Evolutionary conservation across 192 early-diverging fungal genomes (phyloP), one percentile per base, ranked within the genome.

Genomic region (Chytriomyces sp.): DNA sequence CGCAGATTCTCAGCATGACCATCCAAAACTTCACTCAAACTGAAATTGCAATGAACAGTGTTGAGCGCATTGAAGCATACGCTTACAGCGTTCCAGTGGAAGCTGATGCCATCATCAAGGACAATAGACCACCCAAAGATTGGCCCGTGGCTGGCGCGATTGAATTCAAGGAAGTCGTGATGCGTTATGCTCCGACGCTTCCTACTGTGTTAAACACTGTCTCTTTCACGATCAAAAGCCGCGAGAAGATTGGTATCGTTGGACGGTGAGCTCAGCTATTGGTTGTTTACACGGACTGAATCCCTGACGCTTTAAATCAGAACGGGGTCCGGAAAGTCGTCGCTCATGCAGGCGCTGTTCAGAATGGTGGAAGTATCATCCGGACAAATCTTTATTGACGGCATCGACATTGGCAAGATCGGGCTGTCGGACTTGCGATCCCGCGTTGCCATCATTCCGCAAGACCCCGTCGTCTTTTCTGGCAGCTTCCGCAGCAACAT

Each of bases 391-490:
- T 7, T 49, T 14, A 61, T 82, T 54, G 76, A 82, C 70, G 79
- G 72, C 25, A 75, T 90, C 36, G 86, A 92, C 32, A 86, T 89
- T 25, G 62, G 76, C 0, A 71, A 78, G 19, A 70, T 94, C 44
- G 87, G 88, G 22, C 71, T 93, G 39, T 74, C 78, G 28, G 87
- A 91, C 22, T 73, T 95, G 59, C 84, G 93, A 7, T 77, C 76
- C 10, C 75, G 79, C 38, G 60, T 98, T 55, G 92, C 93, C 0
- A 92, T 98, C 58, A 94, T 98, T 74, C 93, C 95, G 39, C 93
- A 98, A 80, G 95, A 96, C 52, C 93, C 94, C 3, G 87, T 92
- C 28, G 71, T 87, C 25, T 87, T 87, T 39, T 82, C 73, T 52
- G 83, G 81, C 30, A 73, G 78, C 0, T 80, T 81, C 62, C 76